Percentiles rank a stretch among this genome's conserved stretches.
These are phyloP conservation scores for Trichophyton schoenleinii DNA, from an alignment of 2,329 filamentous ascomycete genomes.

Conservation along the genomic window DNA sequence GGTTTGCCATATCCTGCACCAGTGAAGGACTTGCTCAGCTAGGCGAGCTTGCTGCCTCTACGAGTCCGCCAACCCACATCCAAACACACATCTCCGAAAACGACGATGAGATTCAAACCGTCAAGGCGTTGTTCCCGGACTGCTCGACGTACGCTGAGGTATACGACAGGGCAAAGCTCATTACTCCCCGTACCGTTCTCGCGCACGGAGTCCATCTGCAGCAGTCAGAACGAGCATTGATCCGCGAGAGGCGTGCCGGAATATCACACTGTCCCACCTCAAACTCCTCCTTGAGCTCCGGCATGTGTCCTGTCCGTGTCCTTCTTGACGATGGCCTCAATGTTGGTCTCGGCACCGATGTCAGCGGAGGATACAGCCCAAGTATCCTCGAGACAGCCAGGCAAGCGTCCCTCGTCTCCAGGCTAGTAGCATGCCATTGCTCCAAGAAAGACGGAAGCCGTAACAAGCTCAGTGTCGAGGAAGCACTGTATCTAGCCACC, in stretches of 20 bases:
- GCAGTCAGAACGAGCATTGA: conserved; percentile 51
- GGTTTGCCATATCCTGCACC: conserved; percentile 48
- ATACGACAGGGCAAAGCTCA: conserved; percentile 60
- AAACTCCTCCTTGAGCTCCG: conserved; percentile 71
- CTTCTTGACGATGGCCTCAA: conserved; percentile 62
- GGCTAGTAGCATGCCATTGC: conserved; percentile 50
- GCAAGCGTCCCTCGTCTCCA: conserved; percentile 65
- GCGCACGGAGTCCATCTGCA: conserved; percentile 73
- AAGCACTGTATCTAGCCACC: conserved; percentile 77
- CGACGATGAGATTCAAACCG: conserved; percentile 56
- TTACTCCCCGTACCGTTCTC: conserved; percentile 63
- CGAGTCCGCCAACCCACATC: conserved; percentile 46
- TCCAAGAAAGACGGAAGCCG: conserved; percentile 6
- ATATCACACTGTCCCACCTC: conserved; percentile 78
- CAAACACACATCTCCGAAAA: conserved; percentile 93
- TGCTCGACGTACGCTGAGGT: conserved; percentile 56
- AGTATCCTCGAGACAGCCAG: conserved; percentile 72
- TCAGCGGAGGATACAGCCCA: conserved; percentile 74
- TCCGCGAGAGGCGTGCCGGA: conserved; percentile 50
- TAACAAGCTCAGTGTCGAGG: conserved; percentile 63
- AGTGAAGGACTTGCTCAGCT: conserved; percentile 47
- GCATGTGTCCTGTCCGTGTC: conserved; percentile 61
- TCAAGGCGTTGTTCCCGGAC: conserved; percentile 56
- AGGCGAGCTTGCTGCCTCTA: conserved; percentile 50
- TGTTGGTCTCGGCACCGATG: conserved; percentile 80